phyloP scores from a whole-genome alignment of 257 asterid genomes.

The Verbena officinalis region DNA sequence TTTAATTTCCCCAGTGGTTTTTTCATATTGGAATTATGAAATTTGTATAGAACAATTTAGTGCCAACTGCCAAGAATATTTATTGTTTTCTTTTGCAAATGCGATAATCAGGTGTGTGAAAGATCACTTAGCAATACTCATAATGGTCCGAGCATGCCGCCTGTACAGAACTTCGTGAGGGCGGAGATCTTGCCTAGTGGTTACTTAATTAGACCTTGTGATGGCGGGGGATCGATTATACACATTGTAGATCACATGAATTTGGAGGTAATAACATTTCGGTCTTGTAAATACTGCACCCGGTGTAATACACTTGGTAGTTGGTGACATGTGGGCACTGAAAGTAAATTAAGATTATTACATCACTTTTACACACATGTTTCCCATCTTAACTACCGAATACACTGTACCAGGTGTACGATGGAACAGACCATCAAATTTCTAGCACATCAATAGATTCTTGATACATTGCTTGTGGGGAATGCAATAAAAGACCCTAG shows the following conservation, averaged over 20 bases:
- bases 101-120: constrained; percentile 70
- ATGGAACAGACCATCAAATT: no score
- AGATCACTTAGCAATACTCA: constrained; percentile 87
- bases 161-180: constrained; percentile 83
- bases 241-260: constrained; percentile 94
- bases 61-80: constrained; percentile 6
- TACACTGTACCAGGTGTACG: no score
- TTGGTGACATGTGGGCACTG: no score
- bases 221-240: constrained; percentile 92
- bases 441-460: not conserved
- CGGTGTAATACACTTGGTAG: no score
- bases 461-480: no score
- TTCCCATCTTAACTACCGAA: no score
- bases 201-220: constrained; percentile 86
- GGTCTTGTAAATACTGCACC: no score
- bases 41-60: not conserved
- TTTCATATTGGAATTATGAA: not conserved
- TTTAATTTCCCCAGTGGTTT: no score
- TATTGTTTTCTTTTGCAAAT: constrained; percentile 18
- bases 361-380: no score
- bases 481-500: not conserved
- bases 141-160: constrained; percentile 90
- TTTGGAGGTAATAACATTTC: constrained; percentile 75
- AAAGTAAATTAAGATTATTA: no score
- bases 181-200: constrained; percentile 94